Evolutionary conservation across 305 asterid species (phyloP), one percentile per base, ranked within the genome.

Genomic region (Solanum hybrid): DNA sequence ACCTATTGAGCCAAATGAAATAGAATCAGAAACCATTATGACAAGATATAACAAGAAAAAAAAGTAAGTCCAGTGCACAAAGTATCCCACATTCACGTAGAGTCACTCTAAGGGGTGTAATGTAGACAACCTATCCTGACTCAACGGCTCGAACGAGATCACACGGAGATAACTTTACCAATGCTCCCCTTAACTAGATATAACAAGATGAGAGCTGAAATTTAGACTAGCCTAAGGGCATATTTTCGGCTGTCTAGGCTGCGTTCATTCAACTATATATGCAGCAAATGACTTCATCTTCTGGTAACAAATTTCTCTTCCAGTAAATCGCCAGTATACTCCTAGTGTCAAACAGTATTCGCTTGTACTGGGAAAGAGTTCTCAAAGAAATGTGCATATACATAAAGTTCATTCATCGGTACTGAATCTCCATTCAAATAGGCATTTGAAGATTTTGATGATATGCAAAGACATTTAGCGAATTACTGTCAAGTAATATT

Each of bases 401-500:
- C n/a, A 26, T 29, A 13, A 80, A 80, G n/a, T 24, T 37, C 86
- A 80, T 80, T 73, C 4, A 11, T 1, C 1, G 11, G 20, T 36
- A 79, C 31, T 34, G 41, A 34, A 81, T 26, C 87, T 15, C 73
- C 4, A 15, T 26, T 39, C 27, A 41, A 41, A 82, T 82, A 38
- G 72, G 72, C 37, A 26, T 41, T 41, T 82, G 87, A 41, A 7
- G 17, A 82, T 41, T 15, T 41, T 9, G 27, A 41, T 27, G 73
- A 39, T 27, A 41, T 14, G 37, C 22, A 2, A 27, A 26, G 38
- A 82, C 6, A 38, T 38, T 38, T 7, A 80, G 4, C 8, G 24
- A 82, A 88, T 32, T 17, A 88, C 90, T 92, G 1, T 2, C 15
- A 17, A 33, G 41, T 77, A 77, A 9, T 31, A 87, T 90, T 94